Base-by-base conservation (phyloP, 148 eudicot genomes). In the Mesembryanthemum crystallinum region DNA sequence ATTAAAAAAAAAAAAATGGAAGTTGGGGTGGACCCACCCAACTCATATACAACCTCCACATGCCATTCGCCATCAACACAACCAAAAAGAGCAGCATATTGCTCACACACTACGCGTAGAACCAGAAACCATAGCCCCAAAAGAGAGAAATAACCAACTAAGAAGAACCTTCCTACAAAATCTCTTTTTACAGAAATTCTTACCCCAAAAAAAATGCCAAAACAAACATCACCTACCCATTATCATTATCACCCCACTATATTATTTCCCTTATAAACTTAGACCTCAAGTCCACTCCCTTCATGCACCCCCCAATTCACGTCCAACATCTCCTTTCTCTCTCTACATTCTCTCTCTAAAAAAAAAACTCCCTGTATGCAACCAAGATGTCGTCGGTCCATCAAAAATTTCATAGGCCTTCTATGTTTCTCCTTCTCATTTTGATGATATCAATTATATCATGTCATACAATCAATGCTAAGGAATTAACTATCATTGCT, bases 161-260 rank as follows among this genome's bases (percentile, higher is more conserved):
- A n/a, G n/a, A n/a, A n/a, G 83, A 81, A 60, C 79, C 77, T 71
- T 81, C 76, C 77, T 64, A 27, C 37, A 33, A 71, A 62, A 14
- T 45, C 57, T 65, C 32, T 13, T 64, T 45, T 71, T 71, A 63
- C 10, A 11, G 57, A 76, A 80, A 71, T 67, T 67, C 63, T 55
- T n/a, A 32, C 69, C 15, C 33, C 3, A 24, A 14, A 71, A 14
- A 71, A 81, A 81, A 76, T 24, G 77, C 70, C 68, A 45, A 71
- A 69, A 74, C 45, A 52, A 37, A 51, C 70, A 76, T 29, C 21
- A 62, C 59, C 83, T 58, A 76, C 43, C 67, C 43, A 70, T 65
- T 17, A 74, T 51, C 43, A 0, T 2, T 9, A 27, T 39, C 45
- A 47, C 49, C 67, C 39, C 35, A 68, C 35, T 67, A 76, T 71